A percentile compares a stretch with the other conserved stretches of the same genome.
Conservation (phyloP, 768 basidiomycete species). For the Termitomyces bulborhizus region DNA sequence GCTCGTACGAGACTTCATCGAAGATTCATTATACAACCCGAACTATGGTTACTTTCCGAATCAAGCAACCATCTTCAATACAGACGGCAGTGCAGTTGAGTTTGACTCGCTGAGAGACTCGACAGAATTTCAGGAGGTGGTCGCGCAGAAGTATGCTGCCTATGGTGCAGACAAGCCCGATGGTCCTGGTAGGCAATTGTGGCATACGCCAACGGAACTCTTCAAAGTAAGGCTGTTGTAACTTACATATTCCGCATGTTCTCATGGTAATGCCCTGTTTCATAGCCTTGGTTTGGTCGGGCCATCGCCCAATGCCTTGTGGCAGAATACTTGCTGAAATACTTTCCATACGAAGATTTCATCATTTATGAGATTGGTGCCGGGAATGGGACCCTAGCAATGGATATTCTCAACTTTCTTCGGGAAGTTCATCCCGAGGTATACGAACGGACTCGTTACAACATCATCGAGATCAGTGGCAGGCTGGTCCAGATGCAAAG, state of each 20-base stretch:
- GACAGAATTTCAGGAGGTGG: slow-evolving; percentile 72
- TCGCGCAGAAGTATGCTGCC: slow-evolving; percentile 69
- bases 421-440: slow-evolving; percentile 80
- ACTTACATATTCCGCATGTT: slow-evolving; percentile 1
- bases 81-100: slow-evolving; percentile 53
- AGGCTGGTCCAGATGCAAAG: slow-evolving; percentile 71
- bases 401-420: slow-evolving; percentile 81
- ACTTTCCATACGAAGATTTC: slow-evolving; percentile 95
- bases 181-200: slow-evolving; percentile 83
- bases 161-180: slow-evolving; percentile 57
- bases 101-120: slow-evolving; percentile 63
- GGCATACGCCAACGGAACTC: slow-evolving; percentile 98
- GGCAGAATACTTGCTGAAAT: slow-evolving; percentile 88
- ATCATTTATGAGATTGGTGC: slow-evolving; percentile 97
- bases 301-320: slow-evolving; percentile 86
- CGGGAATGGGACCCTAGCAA: slow-evolving; percentile 92
- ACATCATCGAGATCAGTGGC: slow-evolving; percentile 91
- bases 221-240: slow-evolving; percentile 67
- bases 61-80: slow-evolving; percentile 84
- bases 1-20: slow-evolving; percentile 94
- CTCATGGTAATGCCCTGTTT: slow-evolving; percentile 5
- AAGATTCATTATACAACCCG: slow-evolving; percentile 95
- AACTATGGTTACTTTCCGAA: slow-evolving; percentile 96
- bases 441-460: slow-evolving; percentile 87
- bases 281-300: slow-evolving; percentile 90